These are phyloP conservation scores for Hondaea fermentalgiana DNA, from an alignment of 108 stramenopile species.

Conservation along the genomic window DNA sequence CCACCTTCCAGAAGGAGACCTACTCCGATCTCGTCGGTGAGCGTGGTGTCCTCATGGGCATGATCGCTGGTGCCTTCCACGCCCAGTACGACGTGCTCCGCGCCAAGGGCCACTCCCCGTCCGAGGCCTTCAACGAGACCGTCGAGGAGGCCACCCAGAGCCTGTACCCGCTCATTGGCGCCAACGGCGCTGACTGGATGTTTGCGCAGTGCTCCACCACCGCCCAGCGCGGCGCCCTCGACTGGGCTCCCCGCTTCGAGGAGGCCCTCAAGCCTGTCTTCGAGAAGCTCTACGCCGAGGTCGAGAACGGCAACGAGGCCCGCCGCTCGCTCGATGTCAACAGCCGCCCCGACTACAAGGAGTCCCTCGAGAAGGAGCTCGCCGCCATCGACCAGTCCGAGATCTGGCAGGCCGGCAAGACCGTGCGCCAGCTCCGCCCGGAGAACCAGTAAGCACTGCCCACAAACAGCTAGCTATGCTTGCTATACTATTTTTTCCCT, in stretches of 20 bases:
- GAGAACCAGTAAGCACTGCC: background rate
- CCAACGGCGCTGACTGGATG: slow-evolving; percentile 17
- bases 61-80: slow-evolving; percentile 15
- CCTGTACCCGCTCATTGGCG: slow-evolving; percentile 18
- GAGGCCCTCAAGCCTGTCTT: slow-evolving; percentile 16
- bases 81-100: slow-evolving; percentile 21
- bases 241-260: slow-evolving; percentile 2
- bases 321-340: slow-evolving; percentile 5
- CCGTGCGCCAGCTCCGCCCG: slow-evolving; percentile 7
- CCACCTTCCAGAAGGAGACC: slow-evolving; percentile 21
- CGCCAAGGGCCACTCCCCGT: slow-evolving; percentile 12
- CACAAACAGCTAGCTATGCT: too few species aligned
- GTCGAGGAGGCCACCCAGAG: slow-evolving; percentile 17
- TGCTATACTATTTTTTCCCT: background rate
- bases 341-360: slow-evolving; percentile 2
- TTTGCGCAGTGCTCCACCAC: slow-evolving; percentile 2
- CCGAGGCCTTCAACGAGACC: slow-evolving; percentile 17
- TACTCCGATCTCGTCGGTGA: slow-evolving; percentile 15
- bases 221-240: slow-evolving; percentile 12
- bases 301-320: slow-evolving; percentile 19
- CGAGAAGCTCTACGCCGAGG: slow-evolving; percentile 17
- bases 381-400: background rate
- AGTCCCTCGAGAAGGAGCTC: slow-evolving; percentile 17
- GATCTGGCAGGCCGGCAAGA: slow-evolving; percentile 8
- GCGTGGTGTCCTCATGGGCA: slow-evolving; percentile 19